Evolutionary conservation across 805 yeast species (phyloP).

Genomic region (Candida maris): DNA sequence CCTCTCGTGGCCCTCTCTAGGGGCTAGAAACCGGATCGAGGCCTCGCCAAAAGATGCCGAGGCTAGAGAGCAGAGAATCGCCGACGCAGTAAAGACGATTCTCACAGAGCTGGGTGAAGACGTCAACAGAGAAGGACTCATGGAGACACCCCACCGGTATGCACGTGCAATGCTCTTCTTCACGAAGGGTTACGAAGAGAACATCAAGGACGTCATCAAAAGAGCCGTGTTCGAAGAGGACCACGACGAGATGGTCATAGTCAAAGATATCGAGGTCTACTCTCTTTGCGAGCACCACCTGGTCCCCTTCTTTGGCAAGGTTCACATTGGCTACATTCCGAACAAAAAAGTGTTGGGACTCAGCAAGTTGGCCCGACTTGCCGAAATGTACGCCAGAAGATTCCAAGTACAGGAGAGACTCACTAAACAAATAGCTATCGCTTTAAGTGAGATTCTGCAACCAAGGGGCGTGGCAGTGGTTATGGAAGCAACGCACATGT

Average conservation of each 20-base stretch:
- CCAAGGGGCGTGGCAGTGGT: constrained; percentile 99
- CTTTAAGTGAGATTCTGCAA: constrained; percentile 80
- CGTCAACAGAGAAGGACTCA: constrained; percentile 77
- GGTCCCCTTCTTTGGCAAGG: constrained; percentile 96
- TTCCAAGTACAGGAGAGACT: constrained; percentile 97
- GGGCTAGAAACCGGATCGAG: constrained; percentile 75
- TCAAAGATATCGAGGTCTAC: constrained; percentile 86
- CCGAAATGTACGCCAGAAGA: constrained; percentile 95
- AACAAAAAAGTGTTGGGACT: constrained; percentile 89
- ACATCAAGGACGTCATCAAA: constrained; percentile 86
- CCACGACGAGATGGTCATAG: constrained; percentile 99
- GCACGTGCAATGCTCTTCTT: constrained; percentile 95
- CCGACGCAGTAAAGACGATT: constrained; percentile 76
- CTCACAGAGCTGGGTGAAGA: constrained; percentile 90
- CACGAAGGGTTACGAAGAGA: constrained; percentile 96
- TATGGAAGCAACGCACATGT: constrained; percentile 97
- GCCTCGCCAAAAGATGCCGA: constrained; percentile 61
- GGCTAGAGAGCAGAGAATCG: constrained; percentile 71
- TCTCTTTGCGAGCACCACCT: constrained; percentile 96
- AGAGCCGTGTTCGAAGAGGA: constrained; percentile 96
- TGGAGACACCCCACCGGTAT: constrained; percentile 93
- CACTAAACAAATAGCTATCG: constrained; percentile 97
- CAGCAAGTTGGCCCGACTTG: constrained; percentile 88
- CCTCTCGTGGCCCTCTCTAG: constrained; percentile 88
- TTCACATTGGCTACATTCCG: constrained; percentile 97